Evolutionary conservation across 768 basidiomycete species (phyloP).

Genomic region (Brasilioporus rufonigricans): DNA sequence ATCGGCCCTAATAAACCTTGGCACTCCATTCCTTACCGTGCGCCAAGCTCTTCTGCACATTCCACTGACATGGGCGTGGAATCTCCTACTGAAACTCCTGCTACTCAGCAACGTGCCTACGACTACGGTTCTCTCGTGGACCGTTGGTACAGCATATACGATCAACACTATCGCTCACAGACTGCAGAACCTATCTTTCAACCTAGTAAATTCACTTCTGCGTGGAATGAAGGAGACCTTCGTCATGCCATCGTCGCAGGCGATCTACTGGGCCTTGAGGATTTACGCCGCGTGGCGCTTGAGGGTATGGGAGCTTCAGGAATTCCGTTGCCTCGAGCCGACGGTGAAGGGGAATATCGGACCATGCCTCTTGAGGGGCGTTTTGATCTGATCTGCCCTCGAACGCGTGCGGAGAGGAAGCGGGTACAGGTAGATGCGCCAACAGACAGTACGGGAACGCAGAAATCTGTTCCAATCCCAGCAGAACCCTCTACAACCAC

Average conservation of each 20-base stretch:
- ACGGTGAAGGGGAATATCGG: constrained; percentile 69
- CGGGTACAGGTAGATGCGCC: not conserved
- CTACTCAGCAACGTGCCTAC: constrained; percentile 48
- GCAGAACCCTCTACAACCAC: constrained; percentile 1
- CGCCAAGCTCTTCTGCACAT: constrained; percentile 46
- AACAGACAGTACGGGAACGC: constrained; percentile 4
- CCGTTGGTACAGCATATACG: constrained; percentile 90
- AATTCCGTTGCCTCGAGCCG: constrained; percentile 5
- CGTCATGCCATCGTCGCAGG: constrained; percentile 1
- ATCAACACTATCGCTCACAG: constrained; percentile 76
- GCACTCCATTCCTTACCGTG: constrained; percentile 69
- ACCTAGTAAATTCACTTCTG: constrained; percentile 65
- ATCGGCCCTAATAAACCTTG: constrained; percentile 98
- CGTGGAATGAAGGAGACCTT: constrained; percentile 61
- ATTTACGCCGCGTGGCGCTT: constrained; percentile 35
- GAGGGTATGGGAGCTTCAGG: constrained; percentile 27
- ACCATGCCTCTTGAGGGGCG: constrained; percentile 86
- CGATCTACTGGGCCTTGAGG: constrained; percentile 39
- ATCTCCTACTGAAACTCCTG: constrained; percentile 11
- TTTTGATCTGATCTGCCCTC: constrained; percentile 74
- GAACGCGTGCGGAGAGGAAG: constrained; percentile 22
- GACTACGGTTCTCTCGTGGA: constrained; percentile 82
- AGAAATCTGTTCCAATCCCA: constrained; percentile 17
- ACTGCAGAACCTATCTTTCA: constrained; percentile 41
- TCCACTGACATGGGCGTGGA: constrained; percentile 34